phyloP scores from a whole-genome alignment of 768 basidiomycete species.

The Fomitopsis serialis region DNA sequence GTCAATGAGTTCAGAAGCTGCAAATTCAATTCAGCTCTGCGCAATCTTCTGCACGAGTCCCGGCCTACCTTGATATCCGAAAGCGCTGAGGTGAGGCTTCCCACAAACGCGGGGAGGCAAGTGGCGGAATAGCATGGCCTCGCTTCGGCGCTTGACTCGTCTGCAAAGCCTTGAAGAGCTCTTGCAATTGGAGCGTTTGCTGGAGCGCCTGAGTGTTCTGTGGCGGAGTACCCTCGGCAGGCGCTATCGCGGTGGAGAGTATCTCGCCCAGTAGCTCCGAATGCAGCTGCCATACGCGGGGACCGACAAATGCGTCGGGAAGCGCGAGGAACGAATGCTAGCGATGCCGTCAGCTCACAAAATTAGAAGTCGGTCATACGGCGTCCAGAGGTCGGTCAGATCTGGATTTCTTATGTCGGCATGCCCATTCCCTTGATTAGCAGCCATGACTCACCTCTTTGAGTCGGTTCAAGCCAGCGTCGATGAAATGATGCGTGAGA shows the following conservation, averaged over 20 bases:
- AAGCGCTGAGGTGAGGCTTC: conserved; percentile 57
- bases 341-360: background rate
- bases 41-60: no score
- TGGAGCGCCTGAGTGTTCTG: conserved; percentile 38
- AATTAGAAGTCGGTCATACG: background rate
- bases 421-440: background rate
- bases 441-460: conserved; percentile 44
- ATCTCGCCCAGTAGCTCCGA: conserved; percentile 40
- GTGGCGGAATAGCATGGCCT: conserved; percentile 71
- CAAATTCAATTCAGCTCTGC: background rate
- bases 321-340: conserved; percentile 68
- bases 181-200: conserved; percentile 43
- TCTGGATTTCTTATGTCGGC: conserved; percentile 24
- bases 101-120: conserved; percentile 57
- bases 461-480: conserved; percentile 64
- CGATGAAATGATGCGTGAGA: conserved; percentile 61
- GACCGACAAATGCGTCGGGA: conserved; percentile 72
- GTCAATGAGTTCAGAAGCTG: conserved; percentile 78
- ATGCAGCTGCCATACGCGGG: conserved; percentile 59
- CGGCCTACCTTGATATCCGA: conserved; percentile 42
- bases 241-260: conserved; percentile 37
- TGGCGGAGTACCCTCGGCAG: conserved; percentile 25
- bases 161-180: conserved; percentile 61
- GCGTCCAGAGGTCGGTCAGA: conserved; percentile 41
- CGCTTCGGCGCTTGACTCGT: conserved; percentile 73